Evolutionary conservation across 805 yeast species (phyloP).

Genomic region (Kluyveromyces lactis): DNA sequence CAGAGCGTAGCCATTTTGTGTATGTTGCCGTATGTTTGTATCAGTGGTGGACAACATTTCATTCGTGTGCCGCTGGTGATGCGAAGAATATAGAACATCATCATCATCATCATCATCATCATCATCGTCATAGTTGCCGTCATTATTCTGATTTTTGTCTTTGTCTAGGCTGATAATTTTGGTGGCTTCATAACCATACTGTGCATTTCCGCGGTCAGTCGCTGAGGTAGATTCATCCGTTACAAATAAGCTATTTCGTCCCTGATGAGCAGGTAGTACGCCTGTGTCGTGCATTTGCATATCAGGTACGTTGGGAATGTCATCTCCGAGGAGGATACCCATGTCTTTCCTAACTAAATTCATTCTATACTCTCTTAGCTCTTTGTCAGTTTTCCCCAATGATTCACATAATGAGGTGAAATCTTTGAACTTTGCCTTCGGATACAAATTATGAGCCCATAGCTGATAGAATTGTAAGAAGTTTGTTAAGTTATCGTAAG

Average conservation of each 20-base stretch:
- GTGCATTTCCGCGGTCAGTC: too few species aligned
- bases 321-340: slow-evolving; percentile 10
- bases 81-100: slow-evolving; percentile 5
- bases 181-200: too few species aligned
- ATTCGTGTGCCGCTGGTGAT: not conserved
- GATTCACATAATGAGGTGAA: slow-evolving; percentile 47
- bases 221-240: too few species aligned
- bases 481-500: slow-evolving; percentile 21
- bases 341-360: slow-evolving; percentile 34
- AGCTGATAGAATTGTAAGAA: slow-evolving; percentile 53
- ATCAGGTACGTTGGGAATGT: too few species aligned
- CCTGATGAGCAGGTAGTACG: not conserved
- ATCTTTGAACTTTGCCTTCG: slow-evolving; percentile 72
- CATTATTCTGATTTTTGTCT: not conserved
- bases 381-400: slow-evolving; percentile 38
- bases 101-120: slow-evolving; percentile 6
- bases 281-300: not conserved
- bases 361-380: slow-evolving; percentile 36
- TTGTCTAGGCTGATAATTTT: too few species aligned
- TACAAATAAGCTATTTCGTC: not conserved
- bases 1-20: too few species aligned
- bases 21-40: too few species aligned
- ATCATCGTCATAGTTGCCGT: not conserved
- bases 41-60: not conserved
- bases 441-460: slow-evolving; percentile 72